Percentiles rank a stretch among this genome's conserved stretches.
These are phyloP conservation scores for Verticillium nubilum DNA, from an alignment of 2,329 filamentous ascomycete species.

Conservation along the genomic window DNA sequence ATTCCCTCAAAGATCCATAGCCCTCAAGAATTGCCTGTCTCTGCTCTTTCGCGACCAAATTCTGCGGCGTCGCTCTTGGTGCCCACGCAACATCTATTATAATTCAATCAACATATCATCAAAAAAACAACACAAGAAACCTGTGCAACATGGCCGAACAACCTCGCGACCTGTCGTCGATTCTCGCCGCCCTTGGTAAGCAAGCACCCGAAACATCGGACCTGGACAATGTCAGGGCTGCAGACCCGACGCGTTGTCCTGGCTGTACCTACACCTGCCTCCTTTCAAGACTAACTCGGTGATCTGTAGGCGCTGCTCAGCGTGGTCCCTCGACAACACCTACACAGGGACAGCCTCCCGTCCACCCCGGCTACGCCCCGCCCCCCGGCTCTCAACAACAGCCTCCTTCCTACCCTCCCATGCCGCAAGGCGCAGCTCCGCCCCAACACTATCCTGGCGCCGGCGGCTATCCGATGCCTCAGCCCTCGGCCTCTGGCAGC, in stretches of 20 bases:
- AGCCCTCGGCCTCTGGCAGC: constrained; percentile 67
- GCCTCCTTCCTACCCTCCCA: constrained; percentile 28
- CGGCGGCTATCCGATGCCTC: constrained; percentile 48
- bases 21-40: background rate
- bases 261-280: constrained; percentile 5
- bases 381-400: constrained; percentile 26
- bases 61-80: background rate
- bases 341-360: constrained; percentile 33
- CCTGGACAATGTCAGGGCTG: background rate
- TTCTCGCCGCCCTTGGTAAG: constrained; percentile 44
- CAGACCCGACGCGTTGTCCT: constrained; percentile 6
- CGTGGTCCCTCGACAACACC: constrained; percentile 35
- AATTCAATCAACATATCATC: background rate
- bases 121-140: background rate
- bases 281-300: constrained; percentile 11
- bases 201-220: constrained; percentile 3
- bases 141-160: constrained; percentile 28
- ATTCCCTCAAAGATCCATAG: background rate
- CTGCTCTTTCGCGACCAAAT: background rate
- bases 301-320: constrained; percentile 33
- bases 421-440: constrained; percentile 26
- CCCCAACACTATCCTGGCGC: constrained; percentile 29
- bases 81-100: background rate
- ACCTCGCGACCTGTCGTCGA: constrained; percentile 37
- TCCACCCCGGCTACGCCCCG: constrained; percentile 30